These are phyloP conservation scores for Xenosphaeropsis pyriputrescens DNA, from an alignment of 2,329 filamentous ascomycete species.

Conservation along the genomic window DNA sequence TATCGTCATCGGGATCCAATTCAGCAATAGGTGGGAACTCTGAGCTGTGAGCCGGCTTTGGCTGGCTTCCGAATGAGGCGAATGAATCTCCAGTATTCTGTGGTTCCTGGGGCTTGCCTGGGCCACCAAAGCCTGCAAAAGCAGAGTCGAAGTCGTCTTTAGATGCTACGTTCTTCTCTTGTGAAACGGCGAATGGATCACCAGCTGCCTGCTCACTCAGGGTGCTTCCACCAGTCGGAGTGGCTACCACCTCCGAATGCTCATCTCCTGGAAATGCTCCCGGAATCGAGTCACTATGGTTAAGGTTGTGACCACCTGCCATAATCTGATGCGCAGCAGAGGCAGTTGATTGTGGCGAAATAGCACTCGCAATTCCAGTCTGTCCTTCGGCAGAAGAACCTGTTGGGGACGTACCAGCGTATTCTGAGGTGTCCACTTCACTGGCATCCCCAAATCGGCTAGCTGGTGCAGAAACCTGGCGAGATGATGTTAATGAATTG, in stretches of 20 bases:
- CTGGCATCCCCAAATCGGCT: constrained; percentile 41
- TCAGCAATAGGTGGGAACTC: constrained; percentile 95
- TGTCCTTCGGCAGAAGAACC: constrained; percentile 14
- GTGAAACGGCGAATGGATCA: constrained; percentile 39
- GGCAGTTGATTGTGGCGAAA: constrained; percentile 14
- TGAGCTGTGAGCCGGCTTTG: constrained; percentile 40
- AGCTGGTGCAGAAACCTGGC: constrained; percentile 60
- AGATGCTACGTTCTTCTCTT: constrained; percentile 31
- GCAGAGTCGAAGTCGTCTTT: constrained; percentile 79
- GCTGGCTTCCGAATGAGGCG: constrained; percentile 25
- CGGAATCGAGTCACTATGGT: constrained; percentile 24
- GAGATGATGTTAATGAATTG: constrained; percentile 63
- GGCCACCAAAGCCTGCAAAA: constrained; percentile 55
- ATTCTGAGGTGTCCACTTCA: constrained; percentile 22
- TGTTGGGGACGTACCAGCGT: constrained; percentile 17
- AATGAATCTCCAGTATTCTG: constrained; percentile 24
- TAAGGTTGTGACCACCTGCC: background rate
- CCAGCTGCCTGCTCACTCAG: constrained; percentile 26
- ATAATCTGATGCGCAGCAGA: constrained; percentile 8
- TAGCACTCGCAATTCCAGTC: constrained; percentile 10
- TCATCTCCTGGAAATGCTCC: constrained; percentile 37
- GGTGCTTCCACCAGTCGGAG: constrained; percentile 29
- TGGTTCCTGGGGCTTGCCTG: constrained; percentile 33
- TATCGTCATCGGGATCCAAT: constrained; percentile 66
- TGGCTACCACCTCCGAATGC: constrained; percentile 27